These are phyloP conservation scores for Periconia digitata DNA, from an alignment of 2,329 filamentous ascomycete genomes.

Conservation along the genomic window DNA sequence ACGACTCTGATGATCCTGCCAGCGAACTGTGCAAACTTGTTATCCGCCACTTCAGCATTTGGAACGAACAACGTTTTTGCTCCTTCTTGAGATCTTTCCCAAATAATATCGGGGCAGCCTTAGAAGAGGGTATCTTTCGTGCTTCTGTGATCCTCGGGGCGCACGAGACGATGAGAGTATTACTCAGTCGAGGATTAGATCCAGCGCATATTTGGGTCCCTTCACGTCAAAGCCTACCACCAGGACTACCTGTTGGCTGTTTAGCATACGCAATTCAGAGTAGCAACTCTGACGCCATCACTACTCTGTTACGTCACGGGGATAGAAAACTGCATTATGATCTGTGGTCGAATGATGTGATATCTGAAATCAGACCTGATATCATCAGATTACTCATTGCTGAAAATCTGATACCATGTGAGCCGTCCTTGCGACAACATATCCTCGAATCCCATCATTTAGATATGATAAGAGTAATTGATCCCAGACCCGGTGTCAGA, in stretches of 20 bases:
- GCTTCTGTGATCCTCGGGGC: slow-evolving; percentile 1
- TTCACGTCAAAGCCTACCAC: neutral
- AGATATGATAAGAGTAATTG: too few relatives aligned
- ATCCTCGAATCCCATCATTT: too few relatives aligned
- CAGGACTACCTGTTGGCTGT: neutral
- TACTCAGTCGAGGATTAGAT: neutral
- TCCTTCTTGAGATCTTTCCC: neutral
- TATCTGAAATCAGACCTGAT: too few relatives aligned
- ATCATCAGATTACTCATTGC: too few relatives aligned
- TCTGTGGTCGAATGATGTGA: too few relatives aligned
- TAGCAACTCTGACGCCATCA: neutral
- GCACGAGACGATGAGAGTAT: neutral
- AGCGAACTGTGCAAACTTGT: neutral
- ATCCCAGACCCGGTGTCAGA: too few relatives aligned
- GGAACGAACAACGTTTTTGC: neutral
- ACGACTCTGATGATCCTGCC: neutral
- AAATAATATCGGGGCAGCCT: neutral
- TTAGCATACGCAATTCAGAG: neutral
- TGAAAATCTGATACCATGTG: too few relatives aligned
- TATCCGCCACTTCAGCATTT: neutral
- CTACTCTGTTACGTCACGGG: too few relatives aligned
- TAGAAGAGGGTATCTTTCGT: neutral
- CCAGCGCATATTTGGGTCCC: neutral
- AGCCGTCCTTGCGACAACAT: too few relatives aligned
- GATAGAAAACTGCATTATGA: too few relatives aligned